phyloP scores from a whole-genome alignment of 2,329 filamentous ascomycete species.

The Colletotrichum chlorophyti region DNA sequence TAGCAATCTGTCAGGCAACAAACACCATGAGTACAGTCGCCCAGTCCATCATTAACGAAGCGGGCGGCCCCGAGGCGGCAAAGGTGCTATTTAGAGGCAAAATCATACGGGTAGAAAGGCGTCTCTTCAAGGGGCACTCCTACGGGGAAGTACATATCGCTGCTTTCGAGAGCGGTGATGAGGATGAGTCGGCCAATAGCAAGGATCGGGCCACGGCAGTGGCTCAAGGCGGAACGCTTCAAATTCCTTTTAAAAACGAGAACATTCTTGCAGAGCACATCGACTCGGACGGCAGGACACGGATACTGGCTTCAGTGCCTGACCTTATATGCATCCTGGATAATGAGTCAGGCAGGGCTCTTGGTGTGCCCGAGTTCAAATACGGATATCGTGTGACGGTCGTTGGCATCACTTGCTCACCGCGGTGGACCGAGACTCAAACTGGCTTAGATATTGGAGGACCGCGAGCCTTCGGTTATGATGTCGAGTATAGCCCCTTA shows the following conservation, averaged over 20 bases:
- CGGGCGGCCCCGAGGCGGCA: slow-evolving; percentile 58
- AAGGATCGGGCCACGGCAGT: slow-evolving; percentile 1
- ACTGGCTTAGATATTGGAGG: slow-evolving; percentile 56
- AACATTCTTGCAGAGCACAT: slow-evolving; percentile 61
- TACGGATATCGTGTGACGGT: slow-evolving; percentile 60
- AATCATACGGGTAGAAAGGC: slow-evolving; percentile 59
- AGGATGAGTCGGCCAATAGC: slow-evolving; percentile 23
- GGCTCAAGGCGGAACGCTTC: slow-evolving; percentile 30
- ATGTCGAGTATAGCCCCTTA: slow-evolving; percentile 54
- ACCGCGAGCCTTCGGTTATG: slow-evolving; percentile 44
- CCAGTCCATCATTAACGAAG: slow-evolving; percentile 64
- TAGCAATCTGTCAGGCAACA: slow-evolving; percentile 18
- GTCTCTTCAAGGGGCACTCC: slow-evolving; percentile 55
- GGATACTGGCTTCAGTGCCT: slow-evolving; percentile 59
- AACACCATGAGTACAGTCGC: slow-evolving; percentile 61
- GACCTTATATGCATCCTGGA: slow-evolving; percentile 64
- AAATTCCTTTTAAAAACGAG: slow-evolving; percentile 38
- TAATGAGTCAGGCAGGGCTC: slow-evolving; percentile 60
- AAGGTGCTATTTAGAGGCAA: slow-evolving; percentile 69
- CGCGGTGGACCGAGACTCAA: slow-evolving; percentile 57
- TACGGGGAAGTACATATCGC: slow-evolving; percentile 49
- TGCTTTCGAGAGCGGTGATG: slow-evolving; percentile 32
- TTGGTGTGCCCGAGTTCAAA: slow-evolving; percentile 63
- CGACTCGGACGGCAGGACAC: slow-evolving; percentile 38
- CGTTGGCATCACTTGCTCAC: slow-evolving; percentile 60